Conservation (phyloP, 164 flowering plant species). For the Dillenia turbinata region DNA sequence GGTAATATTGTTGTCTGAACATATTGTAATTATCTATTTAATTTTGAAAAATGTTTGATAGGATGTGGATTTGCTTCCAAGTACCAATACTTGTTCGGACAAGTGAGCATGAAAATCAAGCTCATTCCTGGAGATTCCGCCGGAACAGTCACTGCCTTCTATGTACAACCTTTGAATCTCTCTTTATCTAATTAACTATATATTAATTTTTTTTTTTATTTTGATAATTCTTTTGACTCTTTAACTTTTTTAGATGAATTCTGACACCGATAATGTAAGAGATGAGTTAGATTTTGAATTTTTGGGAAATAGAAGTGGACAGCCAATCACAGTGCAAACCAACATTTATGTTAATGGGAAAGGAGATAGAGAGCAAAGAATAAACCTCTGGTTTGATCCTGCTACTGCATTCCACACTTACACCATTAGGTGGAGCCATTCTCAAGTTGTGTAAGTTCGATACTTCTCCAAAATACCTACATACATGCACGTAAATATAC, state of each 20-base stretch:
- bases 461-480: background rate
- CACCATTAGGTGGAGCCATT: constrained; percentile 45
- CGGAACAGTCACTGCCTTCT: constrained; percentile 70
- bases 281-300: constrained; percentile 69
- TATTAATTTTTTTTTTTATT: background rate
- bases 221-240: background rate
- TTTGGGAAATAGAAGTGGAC: constrained; percentile 55
- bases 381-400: constrained; percentile 71
- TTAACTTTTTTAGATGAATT: constrained; percentile 35
- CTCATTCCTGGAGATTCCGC: constrained; percentile 74
- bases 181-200: background rate
- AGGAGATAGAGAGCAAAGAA: constrained; percentile 57
- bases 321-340: constrained; percentile 63
- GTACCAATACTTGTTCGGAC: constrained; percentile 46
- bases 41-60: constrained; percentile 3
- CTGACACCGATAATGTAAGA: constrained; percentile 31
- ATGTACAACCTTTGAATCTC: constrained; percentile 21
- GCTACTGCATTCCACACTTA: constrained; percentile 46
- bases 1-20: no score
- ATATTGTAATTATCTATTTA: no score
- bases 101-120: constrained; percentile 63
- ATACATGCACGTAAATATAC: background rate
- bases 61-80: constrained; percentile 72
- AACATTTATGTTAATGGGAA: constrained; percentile 50
- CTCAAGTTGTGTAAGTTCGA: constrained; percentile 41